Percentiles rank a stretch among this genome's conserved stretches.
phyloP scores from a whole-genome alignment of 2,329 filamentous ascomycete species.

The Cercospora janseana region DNA sequence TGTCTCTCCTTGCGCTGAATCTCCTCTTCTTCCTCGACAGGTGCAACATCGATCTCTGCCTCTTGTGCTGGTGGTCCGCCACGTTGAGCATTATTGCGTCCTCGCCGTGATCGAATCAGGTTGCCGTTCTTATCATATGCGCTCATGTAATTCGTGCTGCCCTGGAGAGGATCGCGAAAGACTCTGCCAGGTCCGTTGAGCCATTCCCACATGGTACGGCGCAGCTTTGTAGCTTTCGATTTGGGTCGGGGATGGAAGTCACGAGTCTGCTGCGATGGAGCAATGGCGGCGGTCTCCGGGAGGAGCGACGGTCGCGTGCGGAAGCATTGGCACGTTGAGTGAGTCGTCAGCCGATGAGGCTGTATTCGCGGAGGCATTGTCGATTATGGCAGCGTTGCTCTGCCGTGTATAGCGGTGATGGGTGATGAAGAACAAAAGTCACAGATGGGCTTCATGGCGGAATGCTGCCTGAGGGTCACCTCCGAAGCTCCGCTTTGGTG shows the following conservation, averaged over 20 bases:
- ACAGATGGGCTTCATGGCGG: not conserved
- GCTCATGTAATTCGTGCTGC: conserved; percentile 56
- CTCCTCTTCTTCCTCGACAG: conserved; percentile 33
- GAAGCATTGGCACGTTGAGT: conserved; percentile 31
- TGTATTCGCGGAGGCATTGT: conserved; percentile 36
- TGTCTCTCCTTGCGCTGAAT: conserved; percentile 25
- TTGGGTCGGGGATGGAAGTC: conserved; percentile 22
- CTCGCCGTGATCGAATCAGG: conserved; percentile 41
- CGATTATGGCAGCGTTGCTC: conserved; percentile 1
- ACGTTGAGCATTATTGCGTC: conserved; percentile 24
- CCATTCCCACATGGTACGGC: conserved; percentile 59
- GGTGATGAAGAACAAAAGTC: conserved; percentile 5
- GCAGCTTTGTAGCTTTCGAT: conserved; percentile 46
- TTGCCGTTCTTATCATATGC: conserved; percentile 54
- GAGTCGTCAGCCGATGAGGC: conserved; percentile 24
- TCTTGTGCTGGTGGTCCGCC: conserved; percentile 13
- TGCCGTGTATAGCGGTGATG: not conserved
- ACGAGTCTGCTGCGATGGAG: conserved; percentile 17
- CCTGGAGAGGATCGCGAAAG: conserved; percentile 50
- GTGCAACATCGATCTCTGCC: conserved; percentile 24
- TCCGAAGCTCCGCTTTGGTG: not conserved
- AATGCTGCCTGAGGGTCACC: not conserved
- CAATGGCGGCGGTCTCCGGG: conserved; percentile 1
- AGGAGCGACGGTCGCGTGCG: conserved; percentile 25
- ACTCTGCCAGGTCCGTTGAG: conserved; percentile 54